Percentiles rank a stretch among this genome's conserved stretches.
phyloP scores from a whole-genome alignment of 352 stramenopile species.

The Phytophthora megakarya region DNA sequence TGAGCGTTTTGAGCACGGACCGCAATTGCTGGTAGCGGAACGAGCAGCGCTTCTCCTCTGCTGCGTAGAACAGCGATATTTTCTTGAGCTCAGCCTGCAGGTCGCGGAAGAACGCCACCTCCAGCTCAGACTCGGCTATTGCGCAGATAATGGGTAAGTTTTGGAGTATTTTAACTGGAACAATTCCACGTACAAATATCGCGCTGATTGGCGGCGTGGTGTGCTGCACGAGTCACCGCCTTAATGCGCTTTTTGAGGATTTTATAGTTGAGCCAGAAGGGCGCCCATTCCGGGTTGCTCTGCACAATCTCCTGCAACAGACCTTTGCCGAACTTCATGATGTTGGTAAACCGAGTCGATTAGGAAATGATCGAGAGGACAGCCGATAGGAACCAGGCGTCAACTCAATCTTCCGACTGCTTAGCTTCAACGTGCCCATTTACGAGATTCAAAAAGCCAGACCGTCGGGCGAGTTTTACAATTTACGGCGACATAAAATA shows the following conservation, averaged over 20 bases:
- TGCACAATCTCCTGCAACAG: conserved; percentile 70
- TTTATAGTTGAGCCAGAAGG: conserved; percentile 90
- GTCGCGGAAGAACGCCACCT: conserved; percentile 83
- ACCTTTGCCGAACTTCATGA: conserved; percentile 86
- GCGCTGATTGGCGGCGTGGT: conserved; percentile 41
- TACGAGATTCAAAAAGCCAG: conserved; percentile 23
- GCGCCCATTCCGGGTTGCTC: conserved; percentile 82
- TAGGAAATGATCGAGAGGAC: conserved; percentile 19
- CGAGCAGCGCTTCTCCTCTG: conserved; percentile 74
- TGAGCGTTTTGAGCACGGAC: conserved; percentile 70
- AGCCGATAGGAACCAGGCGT: conserved; percentile 9
- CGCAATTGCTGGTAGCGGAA: conserved; percentile 76
- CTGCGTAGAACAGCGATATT: conserved; percentile 77
- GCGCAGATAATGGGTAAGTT: no score
- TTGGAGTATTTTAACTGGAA: no score
- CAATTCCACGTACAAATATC: conserved; percentile 60
- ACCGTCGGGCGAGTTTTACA: not conserved
- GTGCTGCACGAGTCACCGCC: conserved; percentile 53
- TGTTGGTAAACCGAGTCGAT: not conserved
- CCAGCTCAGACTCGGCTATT: conserved; percentile 65
- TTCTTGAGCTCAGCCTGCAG: conserved; percentile 79
- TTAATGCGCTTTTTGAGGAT: conserved; percentile 87
- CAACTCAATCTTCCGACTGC: conserved; percentile 21
- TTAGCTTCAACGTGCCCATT: conserved; percentile 23
- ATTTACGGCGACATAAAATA: not conserved